phyloP scores from a whole-genome alignment of 352 stramenopile genomes.

The Globisporangium carolinianum region DNA sequence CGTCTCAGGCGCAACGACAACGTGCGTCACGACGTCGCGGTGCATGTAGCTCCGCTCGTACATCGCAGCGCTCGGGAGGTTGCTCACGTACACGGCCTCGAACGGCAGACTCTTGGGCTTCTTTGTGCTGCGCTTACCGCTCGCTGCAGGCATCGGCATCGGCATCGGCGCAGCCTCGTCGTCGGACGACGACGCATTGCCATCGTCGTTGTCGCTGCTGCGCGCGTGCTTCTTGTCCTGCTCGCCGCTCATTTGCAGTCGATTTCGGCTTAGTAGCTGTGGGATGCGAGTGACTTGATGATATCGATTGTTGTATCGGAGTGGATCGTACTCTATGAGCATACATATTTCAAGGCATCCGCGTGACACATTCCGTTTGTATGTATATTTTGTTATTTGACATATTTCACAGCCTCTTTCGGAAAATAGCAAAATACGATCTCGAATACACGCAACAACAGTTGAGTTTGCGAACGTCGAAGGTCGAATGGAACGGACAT shows the following conservation, averaged over 20 bases:
- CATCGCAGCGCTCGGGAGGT: slow-evolving; percentile 85
- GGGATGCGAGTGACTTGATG: too few species aligned
- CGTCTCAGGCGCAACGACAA: slow-evolving; percentile 84
- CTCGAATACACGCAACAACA: too few species aligned
- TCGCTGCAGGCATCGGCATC: slow-evolving; percentile 28
- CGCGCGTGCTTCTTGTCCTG: slow-evolving; percentile 10
- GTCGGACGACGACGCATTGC: slow-evolving; percentile 10
- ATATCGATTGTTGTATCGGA: too few species aligned
- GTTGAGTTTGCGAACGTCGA: too few species aligned
- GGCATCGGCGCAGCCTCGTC: slow-evolving; percentile 61
- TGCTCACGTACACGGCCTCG: slow-evolving; percentile 67
- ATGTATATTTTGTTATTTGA: too few species aligned
- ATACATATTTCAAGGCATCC: too few species aligned
- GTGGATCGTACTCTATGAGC: too few species aligned
- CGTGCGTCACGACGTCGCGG: slow-evolving; percentile 91
- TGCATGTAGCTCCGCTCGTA: slow-evolving; percentile 99
- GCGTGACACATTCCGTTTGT: too few species aligned
- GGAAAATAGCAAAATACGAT: too few species aligned
- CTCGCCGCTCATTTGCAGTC: neutral
- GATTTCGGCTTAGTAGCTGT: too few species aligned
- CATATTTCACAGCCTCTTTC: too few species aligned
- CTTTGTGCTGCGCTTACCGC: slow-evolving; percentile 22
- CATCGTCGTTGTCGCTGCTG: neutral
- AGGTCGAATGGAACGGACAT: too few species aligned
- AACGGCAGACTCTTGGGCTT: slow-evolving; percentile 45